Conservation (phyloP, 2,329 filamentous ascomycete genomes). For the Leptographium lundbergii region DNA sequence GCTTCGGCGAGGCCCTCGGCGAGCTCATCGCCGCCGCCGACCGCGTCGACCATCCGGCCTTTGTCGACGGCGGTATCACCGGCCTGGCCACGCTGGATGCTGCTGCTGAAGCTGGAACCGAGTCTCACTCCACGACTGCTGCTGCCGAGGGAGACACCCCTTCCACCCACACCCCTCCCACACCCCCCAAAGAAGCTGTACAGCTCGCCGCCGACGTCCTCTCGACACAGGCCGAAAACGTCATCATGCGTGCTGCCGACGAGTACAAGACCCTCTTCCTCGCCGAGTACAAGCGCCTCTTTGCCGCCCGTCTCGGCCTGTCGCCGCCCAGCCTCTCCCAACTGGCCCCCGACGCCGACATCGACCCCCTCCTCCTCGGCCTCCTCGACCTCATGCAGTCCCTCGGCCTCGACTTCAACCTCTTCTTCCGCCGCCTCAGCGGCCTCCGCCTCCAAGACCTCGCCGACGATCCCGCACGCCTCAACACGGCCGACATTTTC, state of each 20-base stretch:
- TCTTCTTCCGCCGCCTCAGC: constrained; percentile 77
- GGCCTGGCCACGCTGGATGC: constrained; percentile 8
- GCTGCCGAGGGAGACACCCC: no score
- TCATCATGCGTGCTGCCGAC: constrained; percentile 70
- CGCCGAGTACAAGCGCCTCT: constrained; percentile 76
- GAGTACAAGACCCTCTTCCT: constrained; percentile 85
- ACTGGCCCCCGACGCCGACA: constrained; percentile 43
- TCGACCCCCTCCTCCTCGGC: constrained; percentile 69
- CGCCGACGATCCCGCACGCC: constrained; percentile 49
- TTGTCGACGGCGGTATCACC: constrained; percentile 57
- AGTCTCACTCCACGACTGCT: no score
- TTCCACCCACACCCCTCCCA: neutral
- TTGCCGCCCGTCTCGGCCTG: constrained; percentile 69
- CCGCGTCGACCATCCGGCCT: constrained; percentile 57
- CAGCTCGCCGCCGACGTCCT: constrained; percentile 58
- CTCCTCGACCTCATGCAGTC: constrained; percentile 70
- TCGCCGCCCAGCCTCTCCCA: neutral
- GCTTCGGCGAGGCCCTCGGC: constrained; percentile 77
- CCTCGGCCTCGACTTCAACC: constrained; percentile 82
- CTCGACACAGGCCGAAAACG: constrained; percentile 64
- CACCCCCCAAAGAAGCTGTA: constrained; percentile 26
- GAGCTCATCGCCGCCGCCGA: constrained; percentile 73
- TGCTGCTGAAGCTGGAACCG: neutral
- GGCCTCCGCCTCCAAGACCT: constrained; percentile 49
- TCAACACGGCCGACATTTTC: constrained; percentile 56